Percentiles rank a stretch among this genome's conserved stretches.
Evolutionary conservation across 495 filamentous ascomycete species (phyloP).

Genomic region (Daldinia vernicosa): DNA sequence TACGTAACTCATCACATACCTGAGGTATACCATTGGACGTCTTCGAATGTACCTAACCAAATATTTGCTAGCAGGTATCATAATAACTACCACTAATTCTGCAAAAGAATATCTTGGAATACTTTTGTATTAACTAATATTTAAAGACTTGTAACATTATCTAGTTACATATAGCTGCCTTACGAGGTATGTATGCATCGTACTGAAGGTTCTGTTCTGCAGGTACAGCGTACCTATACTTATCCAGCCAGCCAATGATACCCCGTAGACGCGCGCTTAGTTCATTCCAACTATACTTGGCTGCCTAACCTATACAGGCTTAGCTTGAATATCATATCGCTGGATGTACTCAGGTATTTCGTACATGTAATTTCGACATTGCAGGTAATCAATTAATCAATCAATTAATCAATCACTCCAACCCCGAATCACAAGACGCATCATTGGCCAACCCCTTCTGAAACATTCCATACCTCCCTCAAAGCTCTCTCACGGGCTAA

Average conservation of each 20-base stretch:
- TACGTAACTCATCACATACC: not conserved
- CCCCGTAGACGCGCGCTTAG: not conserved
- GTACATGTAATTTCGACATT: not conserved
- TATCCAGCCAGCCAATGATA: not conserved
- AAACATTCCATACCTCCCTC: slow-evolving; percentile 19
- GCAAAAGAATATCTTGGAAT: too few species aligned
- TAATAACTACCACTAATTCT: too few species aligned
- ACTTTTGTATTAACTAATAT: too few species aligned
- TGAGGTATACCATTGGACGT: not conserved
- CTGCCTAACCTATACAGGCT: not conserved
- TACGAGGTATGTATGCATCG: not conserved
- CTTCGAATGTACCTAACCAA: too few species aligned
- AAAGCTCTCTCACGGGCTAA: not conserved
- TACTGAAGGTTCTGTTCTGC: not conserved
- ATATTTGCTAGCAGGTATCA: too few species aligned
- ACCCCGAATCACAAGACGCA: not conserved
- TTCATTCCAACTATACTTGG: not conserved
- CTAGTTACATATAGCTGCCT: not conserved
- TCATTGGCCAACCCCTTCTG: slow-evolving; percentile 31
- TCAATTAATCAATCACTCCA: too few species aligned
- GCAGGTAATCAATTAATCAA: not conserved
- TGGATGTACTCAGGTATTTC: not conserved
- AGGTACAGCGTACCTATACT: slow-evolving; percentile 1
- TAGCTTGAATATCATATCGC: not conserved
- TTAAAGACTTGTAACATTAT: not conserved